Percentiles rank a stretch among this genome's conserved stretches.
These are phyloP conservation scores for Fallopia convolvulus DNA, from an alignment of 148 eudicot genomes.

Conservation along the genomic window DNA sequence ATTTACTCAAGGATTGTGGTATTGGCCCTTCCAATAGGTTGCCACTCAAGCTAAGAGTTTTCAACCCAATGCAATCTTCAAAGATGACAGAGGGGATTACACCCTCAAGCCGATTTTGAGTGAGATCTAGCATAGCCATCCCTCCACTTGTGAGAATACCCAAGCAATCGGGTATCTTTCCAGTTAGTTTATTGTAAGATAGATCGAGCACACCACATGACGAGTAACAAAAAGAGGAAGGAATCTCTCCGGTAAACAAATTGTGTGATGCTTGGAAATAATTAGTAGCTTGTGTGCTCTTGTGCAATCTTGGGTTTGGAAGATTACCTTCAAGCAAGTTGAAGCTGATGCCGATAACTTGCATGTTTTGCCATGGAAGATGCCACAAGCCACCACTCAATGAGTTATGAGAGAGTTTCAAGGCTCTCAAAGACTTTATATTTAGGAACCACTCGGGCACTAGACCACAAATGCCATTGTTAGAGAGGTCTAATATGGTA, in stretches of 20 bases:
- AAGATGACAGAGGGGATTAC: background rate
- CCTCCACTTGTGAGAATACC: background rate
- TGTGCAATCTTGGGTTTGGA: constrained; percentile 15
- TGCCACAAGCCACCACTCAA: constrained; percentile 9
- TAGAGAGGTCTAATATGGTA: constrained; percentile 6
- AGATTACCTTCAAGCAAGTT: constrained; percentile 25
- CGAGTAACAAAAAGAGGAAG: background rate
- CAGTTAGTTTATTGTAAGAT: constrained; percentile 19
- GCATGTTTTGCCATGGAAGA: constrained; percentile 6
- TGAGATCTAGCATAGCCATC: background rate
- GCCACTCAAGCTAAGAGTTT: background rate
- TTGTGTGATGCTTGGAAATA: constrained; percentile 17
- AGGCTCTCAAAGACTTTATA: background rate
- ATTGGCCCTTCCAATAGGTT: constrained; percentile 13
- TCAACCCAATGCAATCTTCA: background rate
- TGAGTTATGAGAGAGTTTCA: constrained; percentile 25
- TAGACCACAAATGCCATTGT: background rate
- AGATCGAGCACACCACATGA: background rate
- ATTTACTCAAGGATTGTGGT: constrained; percentile 10
- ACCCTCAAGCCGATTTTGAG: constrained; percentile 12
- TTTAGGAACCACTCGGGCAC: background rate
- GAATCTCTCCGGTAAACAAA: constrained; percentile 14
- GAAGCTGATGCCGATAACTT: constrained; percentile 13
- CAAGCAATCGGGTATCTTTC: constrained; percentile 17
- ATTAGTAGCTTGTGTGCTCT: background rate